phyloP scores from a whole-genome alignment of 495 filamentous ascomycete species.

The Polyplosphaeria fusca region DNA sequence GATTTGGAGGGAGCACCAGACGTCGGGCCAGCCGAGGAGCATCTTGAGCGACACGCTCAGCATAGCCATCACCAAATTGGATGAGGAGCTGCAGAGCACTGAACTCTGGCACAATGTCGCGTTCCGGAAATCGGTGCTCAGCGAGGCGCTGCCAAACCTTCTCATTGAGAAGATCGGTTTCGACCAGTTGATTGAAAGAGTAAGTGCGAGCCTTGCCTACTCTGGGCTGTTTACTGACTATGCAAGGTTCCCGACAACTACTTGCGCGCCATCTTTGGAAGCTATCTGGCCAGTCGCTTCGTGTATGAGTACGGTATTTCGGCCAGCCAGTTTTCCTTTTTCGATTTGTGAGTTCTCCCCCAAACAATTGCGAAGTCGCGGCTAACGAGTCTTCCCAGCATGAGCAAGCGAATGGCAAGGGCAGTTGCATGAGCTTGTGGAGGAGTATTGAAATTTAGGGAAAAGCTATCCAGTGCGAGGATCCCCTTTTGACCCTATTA shows the following conservation, averaged over 20 bases:
- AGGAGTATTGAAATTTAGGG: no score
- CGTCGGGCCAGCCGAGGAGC: slow-evolving; percentile 73
- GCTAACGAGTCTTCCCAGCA: neutral
- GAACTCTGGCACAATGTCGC: slow-evolving; percentile 83
- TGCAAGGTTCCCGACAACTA: slow-evolving; percentile 82
- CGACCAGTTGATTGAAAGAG: slow-evolving; percentile 76
- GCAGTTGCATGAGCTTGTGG: slow-evolving; percentile 8
- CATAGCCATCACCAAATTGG: slow-evolving; percentile 85
- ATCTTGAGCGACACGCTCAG: slow-evolving; percentile 85
- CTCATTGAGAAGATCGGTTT: slow-evolving; percentile 87
- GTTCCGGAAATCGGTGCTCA: slow-evolving; percentile 72
- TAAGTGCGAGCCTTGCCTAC: slow-evolving; percentile 46
- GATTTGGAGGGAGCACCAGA: slow-evolving; percentile 89
- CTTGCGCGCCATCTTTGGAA: slow-evolving; percentile 91
- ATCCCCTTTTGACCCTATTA: no score
- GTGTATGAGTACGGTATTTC: slow-evolving; percentile 91
- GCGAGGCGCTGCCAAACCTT: slow-evolving; percentile 80
- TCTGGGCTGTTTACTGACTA: neutral
- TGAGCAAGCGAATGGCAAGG: slow-evolving; percentile 37
- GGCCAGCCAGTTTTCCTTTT: slow-evolving; percentile 96
- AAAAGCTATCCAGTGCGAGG: no score
- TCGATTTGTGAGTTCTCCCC: slow-evolving; percentile 76
- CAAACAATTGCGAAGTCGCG: neutral
- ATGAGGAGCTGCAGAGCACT: slow-evolving; percentile 91
- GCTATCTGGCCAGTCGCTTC: slow-evolving; percentile 89